Conservation (phyloP, 805 yeast species). For the Zygotorulaspora chibaensis region DNA sequence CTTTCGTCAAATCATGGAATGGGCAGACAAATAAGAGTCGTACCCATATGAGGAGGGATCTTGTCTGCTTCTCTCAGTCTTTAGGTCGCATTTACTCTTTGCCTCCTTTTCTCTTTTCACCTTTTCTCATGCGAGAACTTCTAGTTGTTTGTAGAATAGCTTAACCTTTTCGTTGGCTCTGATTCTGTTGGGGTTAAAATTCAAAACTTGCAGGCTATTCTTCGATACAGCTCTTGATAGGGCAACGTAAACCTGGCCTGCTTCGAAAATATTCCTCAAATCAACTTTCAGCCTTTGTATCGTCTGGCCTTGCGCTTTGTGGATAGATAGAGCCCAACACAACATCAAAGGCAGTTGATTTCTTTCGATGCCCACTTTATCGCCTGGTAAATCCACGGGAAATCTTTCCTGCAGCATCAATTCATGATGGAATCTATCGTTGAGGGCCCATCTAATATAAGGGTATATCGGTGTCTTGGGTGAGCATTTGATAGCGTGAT, state of each 20-base stretch:
- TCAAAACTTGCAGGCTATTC: conserved; percentile 59
- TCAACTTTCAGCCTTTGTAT: conserved; percentile 67
- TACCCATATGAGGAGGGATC: not conserved
- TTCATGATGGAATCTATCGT: conserved; percentile 26
- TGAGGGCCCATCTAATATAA: conserved; percentile 33
- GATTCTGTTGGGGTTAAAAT: conserved; percentile 57
- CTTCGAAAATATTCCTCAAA: conserved; percentile 61
- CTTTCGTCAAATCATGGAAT: no score
- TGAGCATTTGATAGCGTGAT: conserved; percentile 19
- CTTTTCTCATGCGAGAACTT: conserved; percentile 16
- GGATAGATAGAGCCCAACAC: conserved; percentile 83
- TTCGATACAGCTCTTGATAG: conserved; percentile 71
- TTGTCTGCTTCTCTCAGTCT: no score
- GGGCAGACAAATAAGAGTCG: no score
- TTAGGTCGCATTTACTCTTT: no score
- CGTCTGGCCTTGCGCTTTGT: conserved; percentile 84
- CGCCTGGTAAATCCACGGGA: conserved; percentile 35
- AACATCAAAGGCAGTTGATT: conserved; percentile 64
- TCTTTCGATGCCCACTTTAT: conserved; percentile 38
- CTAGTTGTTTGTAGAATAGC: conserved; percentile 52
- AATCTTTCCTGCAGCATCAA: conserved; percentile 41
- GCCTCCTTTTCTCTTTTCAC: no score
- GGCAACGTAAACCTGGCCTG: conserved; percentile 83
- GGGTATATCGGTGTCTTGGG: conserved; percentile 27
- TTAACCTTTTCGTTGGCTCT: conserved; percentile 57